A percentile compares a stretch with the other conserved stretches of the same genome.
Evolutionary conservation across 208 protist genomes (phyloP).

Genomic region (Crithidia mellificae): DNA sequence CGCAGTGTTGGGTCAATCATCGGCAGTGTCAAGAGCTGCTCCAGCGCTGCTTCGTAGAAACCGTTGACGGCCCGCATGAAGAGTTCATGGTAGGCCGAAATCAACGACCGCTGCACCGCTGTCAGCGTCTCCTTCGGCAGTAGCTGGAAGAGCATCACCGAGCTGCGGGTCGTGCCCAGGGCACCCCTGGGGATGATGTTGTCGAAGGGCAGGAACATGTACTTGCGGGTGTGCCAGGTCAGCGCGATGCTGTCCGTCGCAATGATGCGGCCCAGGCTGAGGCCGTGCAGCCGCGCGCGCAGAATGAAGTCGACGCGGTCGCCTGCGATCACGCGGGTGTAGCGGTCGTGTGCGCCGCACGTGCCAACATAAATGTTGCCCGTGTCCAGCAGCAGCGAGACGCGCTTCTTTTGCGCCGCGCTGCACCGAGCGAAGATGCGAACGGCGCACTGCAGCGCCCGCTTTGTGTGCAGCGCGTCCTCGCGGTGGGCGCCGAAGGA

Average conservation of each 20-base stretch:
- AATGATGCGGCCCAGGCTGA: conserved; percentile 35
- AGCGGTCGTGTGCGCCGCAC: conserved; percentile 54
- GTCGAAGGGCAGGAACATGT: conserved; percentile 37
- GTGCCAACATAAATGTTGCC: conserved; percentile 62
- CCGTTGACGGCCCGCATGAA: conserved; percentile 29
- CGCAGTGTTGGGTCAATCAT: conserved; percentile 20
- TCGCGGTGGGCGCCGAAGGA: conserved; percentile 60
- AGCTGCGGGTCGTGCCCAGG: neutral
- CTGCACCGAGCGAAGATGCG: conserved; percentile 16
- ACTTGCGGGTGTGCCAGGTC: conserved; percentile 21
- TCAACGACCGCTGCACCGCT: neutral
- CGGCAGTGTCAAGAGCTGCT: conserved; percentile 1
- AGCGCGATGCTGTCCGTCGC: conserved; percentile 37
- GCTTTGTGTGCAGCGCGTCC: conserved; percentile 31
- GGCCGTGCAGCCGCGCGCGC: conserved; percentile 30
- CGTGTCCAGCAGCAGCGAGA: conserved; percentile 44
- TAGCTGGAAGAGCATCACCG: conserved; percentile 38
- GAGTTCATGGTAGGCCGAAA: conserved; percentile 10
- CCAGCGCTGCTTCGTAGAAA: conserved; percentile 23
- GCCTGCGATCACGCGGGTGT: conserved; percentile 43
- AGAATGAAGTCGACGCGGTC: conserved; percentile 43
- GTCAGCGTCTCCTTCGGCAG: conserved; percentile 21
- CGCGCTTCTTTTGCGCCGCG: conserved; percentile 2
- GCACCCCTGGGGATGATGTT: conserved; percentile 30
- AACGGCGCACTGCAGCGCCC: conserved; percentile 45